Conservation (phyloP, 352 stramenopile genomes). For the Globisporangium paroecandrum region DNA sequence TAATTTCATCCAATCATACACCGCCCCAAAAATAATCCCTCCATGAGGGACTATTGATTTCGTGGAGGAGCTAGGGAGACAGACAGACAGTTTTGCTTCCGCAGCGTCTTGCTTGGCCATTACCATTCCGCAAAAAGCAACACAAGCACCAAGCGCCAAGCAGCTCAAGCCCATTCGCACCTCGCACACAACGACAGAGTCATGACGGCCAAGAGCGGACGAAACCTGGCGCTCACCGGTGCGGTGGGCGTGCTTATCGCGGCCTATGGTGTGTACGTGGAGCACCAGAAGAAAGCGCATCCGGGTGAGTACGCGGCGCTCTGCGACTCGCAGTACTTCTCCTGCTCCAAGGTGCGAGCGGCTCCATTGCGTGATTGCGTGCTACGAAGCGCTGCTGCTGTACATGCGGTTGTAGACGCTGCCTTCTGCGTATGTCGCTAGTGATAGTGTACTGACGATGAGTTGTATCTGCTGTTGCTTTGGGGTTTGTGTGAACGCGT, state of each 20-base stretch:
- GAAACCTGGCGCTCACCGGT: conserved; percentile 24
- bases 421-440: neutral
- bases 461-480: neutral
- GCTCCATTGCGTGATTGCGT: neutral
- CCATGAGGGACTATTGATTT: neutral
- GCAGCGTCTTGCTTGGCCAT: neutral
- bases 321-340: conserved; percentile 56
- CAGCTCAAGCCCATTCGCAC: neutral
- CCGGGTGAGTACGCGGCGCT: conserved; percentile 39
- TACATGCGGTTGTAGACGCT: neutral
- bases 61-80: neutral
- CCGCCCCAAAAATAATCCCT: neutral
- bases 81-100: neutral
- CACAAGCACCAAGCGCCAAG: neutral
- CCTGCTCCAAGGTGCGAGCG: conserved; percentile 42
- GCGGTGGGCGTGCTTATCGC: conserved; percentile 24
- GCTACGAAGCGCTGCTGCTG: neutral
- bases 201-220: conserved; percentile 10
- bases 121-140: neutral
- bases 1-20: neutral
- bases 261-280: conserved; percentile 44
- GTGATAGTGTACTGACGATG: neutral
- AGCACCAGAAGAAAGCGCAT: conserved; percentile 39
- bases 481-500: neutral
- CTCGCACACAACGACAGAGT: neutral